Evolutionary conservation across 2,329 filamentous ascomycete species (phyloP).

Genomic region (Xylariales sp.): DNA sequence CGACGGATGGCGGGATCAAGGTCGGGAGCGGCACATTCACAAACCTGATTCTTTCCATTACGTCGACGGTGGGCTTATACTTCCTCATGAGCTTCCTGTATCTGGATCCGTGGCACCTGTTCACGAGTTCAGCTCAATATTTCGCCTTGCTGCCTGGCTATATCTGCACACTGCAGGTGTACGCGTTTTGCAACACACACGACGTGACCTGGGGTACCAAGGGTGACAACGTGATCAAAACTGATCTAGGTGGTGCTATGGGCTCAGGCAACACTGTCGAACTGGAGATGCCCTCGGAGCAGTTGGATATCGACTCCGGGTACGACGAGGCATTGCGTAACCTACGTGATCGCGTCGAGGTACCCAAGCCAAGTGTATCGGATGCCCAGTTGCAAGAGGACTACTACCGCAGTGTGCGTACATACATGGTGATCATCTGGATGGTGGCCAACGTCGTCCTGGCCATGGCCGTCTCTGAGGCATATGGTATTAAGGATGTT

Average conservation of each 20-base stretch:
- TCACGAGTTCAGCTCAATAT: slow-evolving; percentile 91
- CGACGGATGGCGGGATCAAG: slow-evolving; percentile 57
- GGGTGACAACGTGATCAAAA: slow-evolving; percentile 94
- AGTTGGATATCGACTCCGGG: slow-evolving; percentile 96
- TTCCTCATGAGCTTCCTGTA: slow-evolving; percentile 97
- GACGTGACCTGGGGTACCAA: slow-evolving; percentile 99
- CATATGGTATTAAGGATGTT: slow-evolving; percentile 78
- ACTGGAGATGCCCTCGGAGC: slow-evolving; percentile 96
- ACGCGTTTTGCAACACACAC: slow-evolving; percentile 99
- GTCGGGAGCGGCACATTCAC: slow-evolving; percentile 93
- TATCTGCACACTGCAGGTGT: slow-evolving; percentile 97
- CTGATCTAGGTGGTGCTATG: slow-evolving; percentile 88
- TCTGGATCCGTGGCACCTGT: slow-evolving; percentile 98
- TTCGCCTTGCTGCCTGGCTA: slow-evolving; percentile 92
- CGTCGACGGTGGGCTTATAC: slow-evolving; percentile 91
- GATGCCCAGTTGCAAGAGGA: slow-evolving; percentile 94
- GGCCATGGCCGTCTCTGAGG: slow-evolving; percentile 91
- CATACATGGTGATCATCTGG: slow-evolving; percentile 98
- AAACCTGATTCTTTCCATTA: slow-evolving; percentile 90
- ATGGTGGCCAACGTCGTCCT: slow-evolving; percentile 92
- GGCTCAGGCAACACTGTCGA: slow-evolving; percentile 84
- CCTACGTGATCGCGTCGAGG: slow-evolving; percentile 90
- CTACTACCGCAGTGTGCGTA: slow-evolving; percentile 96
- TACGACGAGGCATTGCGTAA: slow-evolving; percentile 98
- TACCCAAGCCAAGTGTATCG: slow-evolving; percentile 68